These are phyloP conservation scores for Bombardia bombarda DNA, from an alignment of 495 filamentous ascomycete genomes.

Conservation along the genomic window DNA sequence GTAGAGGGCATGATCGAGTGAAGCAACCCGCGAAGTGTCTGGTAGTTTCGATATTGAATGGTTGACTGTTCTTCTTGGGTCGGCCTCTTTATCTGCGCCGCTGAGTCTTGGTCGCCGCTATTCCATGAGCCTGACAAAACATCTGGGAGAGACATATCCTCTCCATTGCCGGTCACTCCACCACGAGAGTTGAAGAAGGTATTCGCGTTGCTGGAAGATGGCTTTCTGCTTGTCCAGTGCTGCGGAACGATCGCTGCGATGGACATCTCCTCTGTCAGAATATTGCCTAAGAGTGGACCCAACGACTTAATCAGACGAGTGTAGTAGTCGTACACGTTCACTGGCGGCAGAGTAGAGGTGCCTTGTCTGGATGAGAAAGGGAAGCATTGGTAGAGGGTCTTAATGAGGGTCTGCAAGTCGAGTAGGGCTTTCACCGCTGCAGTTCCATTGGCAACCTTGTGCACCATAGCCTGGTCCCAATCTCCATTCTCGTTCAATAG, in stretches of 20 bases:
- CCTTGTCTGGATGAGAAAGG: slow-evolving; percentile 46
- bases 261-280: slow-evolving; percentile 75
- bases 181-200: background rate
- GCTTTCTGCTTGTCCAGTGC: slow-evolving; percentile 30
- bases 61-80: slow-evolving; percentile 30
- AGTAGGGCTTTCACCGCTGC: slow-evolving; percentile 68
- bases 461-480: slow-evolving; percentile 21
- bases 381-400: slow-evolving; percentile 65
- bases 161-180: background rate
- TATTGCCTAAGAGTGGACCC: slow-evolving; percentile 66
- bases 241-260: slow-evolving; percentile 41
- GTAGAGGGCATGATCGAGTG: slow-evolving; percentile 64
- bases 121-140: slow-evolving; percentile 8
- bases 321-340: slow-evolving; percentile 79
- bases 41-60: slow-evolving; percentile 65
- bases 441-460: slow-evolving; percentile 54
- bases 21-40: slow-evolving; percentile 65
- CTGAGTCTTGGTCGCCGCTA: slow-evolving; percentile 29
- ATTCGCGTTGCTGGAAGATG: background rate
- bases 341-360: slow-evolving; percentile 48
- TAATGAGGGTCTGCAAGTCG: slow-evolving; percentile 62
- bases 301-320: slow-evolving; percentile 57
- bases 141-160: slow-evolving; percentile 7
- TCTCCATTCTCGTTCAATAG: slow-evolving; percentile 19
- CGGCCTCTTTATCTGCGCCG: slow-evolving; percentile 11